Base-by-base conservation (phyloP, 78 protist genomes). In the Guillardia theta region DNA sequence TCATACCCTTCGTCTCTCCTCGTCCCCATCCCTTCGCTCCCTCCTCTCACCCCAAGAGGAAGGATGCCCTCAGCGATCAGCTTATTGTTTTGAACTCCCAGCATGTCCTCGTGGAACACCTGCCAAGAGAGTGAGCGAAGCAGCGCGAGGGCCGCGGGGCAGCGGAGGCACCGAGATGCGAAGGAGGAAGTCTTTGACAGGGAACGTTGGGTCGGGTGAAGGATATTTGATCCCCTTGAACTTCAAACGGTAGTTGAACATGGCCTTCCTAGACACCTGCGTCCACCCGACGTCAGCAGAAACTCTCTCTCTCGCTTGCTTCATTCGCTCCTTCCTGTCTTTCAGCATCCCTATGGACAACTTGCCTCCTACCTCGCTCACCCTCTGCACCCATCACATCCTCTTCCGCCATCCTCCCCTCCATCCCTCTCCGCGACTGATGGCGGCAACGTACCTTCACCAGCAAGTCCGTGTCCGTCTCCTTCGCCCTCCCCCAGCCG, bases 181-280 rank as follows among this genome's bases (percentile, higher is more conserved):
- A 18, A 78, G 90, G 48, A 78, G 10, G 9, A 78, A 78, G 90
- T 78, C 90, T 30, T 78, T 78, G 10, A 50, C 39, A 18, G 90
- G 90, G 8, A 78, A 78, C 37, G 90, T 78, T 3, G 90, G 50
- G 48, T 78, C 90, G n/a, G 90, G 90, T 4, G 90, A 78, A 21
- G 90, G 90, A 50, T 78, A 78, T 30, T 78, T 78, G 44, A 78
- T 37, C 43, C 90, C 90, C 48, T 78, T 78, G 90, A 27, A 78
- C 90, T 78, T 78, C 37, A 78, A 50, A 36, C 90, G 90, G 8
- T 78, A 78, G 48, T 78, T 78, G 90, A 78, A 78, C 90, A 78
- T 78, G 1, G 44, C 90, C 45, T 22, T 36, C 45, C 83, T 4
- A 36, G 83, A 70, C 4, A 33, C 41, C 70, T 58, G 70, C n/a